Evolutionary conservation across 805 yeast genomes (phyloP).

Genomic region (Dipodascus albidus): DNA sequence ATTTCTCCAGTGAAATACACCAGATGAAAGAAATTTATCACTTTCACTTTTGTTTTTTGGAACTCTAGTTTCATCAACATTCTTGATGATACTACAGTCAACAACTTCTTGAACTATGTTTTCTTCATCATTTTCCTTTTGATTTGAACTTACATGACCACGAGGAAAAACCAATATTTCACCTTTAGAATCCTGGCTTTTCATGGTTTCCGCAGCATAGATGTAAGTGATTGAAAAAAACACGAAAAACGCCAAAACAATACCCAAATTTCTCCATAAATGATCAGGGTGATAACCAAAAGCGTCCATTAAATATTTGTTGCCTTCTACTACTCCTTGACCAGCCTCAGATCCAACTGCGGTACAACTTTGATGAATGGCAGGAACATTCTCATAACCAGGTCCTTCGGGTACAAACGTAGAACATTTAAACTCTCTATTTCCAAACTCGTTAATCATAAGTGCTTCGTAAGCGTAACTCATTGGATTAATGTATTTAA

Average conservation of each 20-base stretch:
- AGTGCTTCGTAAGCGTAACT: slow-evolving; percentile 35
- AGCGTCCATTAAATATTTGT: slow-evolving; percentile 32
- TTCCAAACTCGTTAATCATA: slow-evolving; percentile 36
- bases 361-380: slow-evolving; percentile 37
- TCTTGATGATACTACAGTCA: not conserved
- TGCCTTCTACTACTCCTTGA: slow-evolving; percentile 37
- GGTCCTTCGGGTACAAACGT: slow-evolving; percentile 35
- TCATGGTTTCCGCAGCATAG: slow-evolving; percentile 35
- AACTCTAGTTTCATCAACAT: slow-evolving; percentile 8
- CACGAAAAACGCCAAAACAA: slow-evolving; percentile 41
- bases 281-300: slow-evolving; percentile 36
- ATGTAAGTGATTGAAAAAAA: slow-evolving; percentile 46
- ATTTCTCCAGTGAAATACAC: slow-evolving; percentile 66
- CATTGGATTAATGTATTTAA: slow-evolving; percentile 35
- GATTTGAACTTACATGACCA: slow-evolving; percentile 7
- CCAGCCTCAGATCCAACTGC: slow-evolving; percentile 50
- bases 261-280: slow-evolving; percentile 58
- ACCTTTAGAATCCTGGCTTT: slow-evolving; percentile 34
- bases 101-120: not conserved
- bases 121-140: slow-evolving; percentile 12
- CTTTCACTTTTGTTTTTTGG: slow-evolving; percentile 17
- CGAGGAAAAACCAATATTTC: slow-evolving; percentile 47
- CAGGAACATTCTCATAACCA: slow-evolving; percentile 24
- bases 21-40: slow-evolving; percentile 26
- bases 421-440: slow-evolving; percentile 30